phyloP scores from a whole-genome alignment of 306 rosid species.

The Sechiopsis laciniata region DNA sequence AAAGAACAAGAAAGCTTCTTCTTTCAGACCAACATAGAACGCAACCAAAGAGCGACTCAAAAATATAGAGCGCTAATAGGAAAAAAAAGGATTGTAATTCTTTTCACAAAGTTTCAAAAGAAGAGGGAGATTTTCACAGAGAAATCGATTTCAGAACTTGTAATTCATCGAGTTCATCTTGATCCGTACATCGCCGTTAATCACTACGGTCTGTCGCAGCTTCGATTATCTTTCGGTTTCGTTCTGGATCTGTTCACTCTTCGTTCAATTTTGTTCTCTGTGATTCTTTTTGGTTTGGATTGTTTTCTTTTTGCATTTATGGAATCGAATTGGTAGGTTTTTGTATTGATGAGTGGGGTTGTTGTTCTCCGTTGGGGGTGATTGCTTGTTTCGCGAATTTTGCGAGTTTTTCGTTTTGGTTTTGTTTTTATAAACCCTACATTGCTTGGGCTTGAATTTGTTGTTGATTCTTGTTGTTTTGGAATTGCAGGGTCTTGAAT shows the following conservation, averaged over 20 bases:
- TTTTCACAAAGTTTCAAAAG: slow-evolving; percentile 3
- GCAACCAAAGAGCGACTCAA: slow-evolving; percentile 33
- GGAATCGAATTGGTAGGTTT: slow-evolving; percentile 31
- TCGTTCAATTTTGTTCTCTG: slow-evolving; percentile 26
- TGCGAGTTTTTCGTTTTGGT: slow-evolving; percentile 17
- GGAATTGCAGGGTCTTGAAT: slow-evolving; percentile 44
- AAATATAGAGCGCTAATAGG: slow-evolving; percentile 21
- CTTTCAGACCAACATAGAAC: slow-evolving; percentile 59
- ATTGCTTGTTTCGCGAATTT: slow-evolving; percentile 18
- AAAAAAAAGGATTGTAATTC: slow-evolving; percentile 1
- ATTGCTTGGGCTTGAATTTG: slow-evolving; percentile 37
- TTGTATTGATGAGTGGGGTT: slow-evolving; percentile 10
- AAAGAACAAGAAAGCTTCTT: slow-evolving; percentile 36
- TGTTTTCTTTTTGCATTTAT: slow-evolving; percentile 14
- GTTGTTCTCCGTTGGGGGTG: slow-evolving; percentile 13
- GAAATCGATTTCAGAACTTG: slow-evolving; percentile 18
- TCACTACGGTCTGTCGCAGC: slow-evolving; percentile 35
- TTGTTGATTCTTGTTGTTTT: slow-evolving; percentile 18
- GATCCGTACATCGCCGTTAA: slow-evolving; percentile 37
- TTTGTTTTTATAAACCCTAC: slow-evolving; percentile 42
- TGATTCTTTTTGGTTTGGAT: slow-evolving; percentile 25
- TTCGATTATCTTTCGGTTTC: slow-evolving; percentile 6
- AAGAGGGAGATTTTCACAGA: slow-evolving; percentile 23
- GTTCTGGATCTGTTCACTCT: slow-evolving; percentile 53
- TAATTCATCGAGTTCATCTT: slow-evolving; percentile 26